Conservation (phyloP, 164 flowering plant species). For the Magnolia officinalis region DNA sequence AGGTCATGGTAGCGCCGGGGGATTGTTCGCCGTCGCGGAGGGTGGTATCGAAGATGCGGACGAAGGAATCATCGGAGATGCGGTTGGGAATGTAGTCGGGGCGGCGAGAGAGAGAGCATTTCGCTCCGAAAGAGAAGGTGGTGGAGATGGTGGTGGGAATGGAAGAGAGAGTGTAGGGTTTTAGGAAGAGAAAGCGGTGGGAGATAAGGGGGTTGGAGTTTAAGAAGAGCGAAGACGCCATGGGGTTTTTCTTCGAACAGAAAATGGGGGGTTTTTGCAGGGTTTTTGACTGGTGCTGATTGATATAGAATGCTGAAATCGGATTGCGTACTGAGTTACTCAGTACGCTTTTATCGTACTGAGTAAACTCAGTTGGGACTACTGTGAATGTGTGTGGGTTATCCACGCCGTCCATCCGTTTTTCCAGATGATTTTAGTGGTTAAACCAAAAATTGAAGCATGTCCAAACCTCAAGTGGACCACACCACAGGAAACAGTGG, state of each 20-base stretch:
- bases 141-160: neutral
- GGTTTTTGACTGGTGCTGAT: neutral
- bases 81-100: constrained; percentile 73
- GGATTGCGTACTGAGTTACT: too few species aligned
- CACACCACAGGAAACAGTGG: too few species aligned
- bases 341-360: too few species aligned
- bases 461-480: too few species aligned
- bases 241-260: neutral
- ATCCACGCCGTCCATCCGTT: too few species aligned
- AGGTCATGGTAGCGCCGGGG: constrained; percentile 94
- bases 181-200: neutral
- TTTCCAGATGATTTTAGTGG: too few species aligned
- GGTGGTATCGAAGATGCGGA: constrained; percentile 94
- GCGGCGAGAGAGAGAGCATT: constrained; percentile 26
- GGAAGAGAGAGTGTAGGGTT: neutral
- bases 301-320: too few species aligned
- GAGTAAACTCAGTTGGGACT: too few species aligned
- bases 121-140: neutral
- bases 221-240: neutral
- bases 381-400: too few species aligned
- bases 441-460: too few species aligned
- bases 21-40: constrained; percentile 99
- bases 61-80: constrained; percentile 74
- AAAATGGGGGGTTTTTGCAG: neutral
- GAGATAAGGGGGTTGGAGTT: neutral